phyloP scores from a whole-genome alignment of 371 early-diverging fungal species.

The Mortierella sp. region DNA sequence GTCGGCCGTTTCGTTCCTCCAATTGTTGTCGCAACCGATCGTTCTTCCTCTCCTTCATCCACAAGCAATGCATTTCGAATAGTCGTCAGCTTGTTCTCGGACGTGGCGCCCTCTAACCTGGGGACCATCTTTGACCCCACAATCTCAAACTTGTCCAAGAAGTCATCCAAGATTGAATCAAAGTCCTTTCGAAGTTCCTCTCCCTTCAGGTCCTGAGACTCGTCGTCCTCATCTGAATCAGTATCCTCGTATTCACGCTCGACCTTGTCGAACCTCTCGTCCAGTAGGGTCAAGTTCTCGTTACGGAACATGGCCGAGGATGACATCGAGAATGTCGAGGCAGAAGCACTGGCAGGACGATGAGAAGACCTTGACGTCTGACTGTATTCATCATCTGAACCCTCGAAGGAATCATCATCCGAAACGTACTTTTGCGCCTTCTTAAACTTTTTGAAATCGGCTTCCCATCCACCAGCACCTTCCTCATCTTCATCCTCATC shows the following conservation, averaged over 20 bases:
- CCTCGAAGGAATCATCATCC: constrained; percentile 56
- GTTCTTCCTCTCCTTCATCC: constrained; percentile 55
- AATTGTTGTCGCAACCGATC: constrained; percentile 42
- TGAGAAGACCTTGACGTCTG: constrained; percentile 23
- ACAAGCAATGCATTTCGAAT: constrained; percentile 73
- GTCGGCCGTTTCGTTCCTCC: constrained; percentile 46
- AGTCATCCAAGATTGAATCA: constrained; percentile 87
- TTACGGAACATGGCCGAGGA: constrained; percentile 95
- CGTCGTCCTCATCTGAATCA: constrained; percentile 73
- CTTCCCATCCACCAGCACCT: constrained; percentile 70
- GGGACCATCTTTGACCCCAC: constrained; percentile 78
- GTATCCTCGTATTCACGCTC: constrained; percentile 78
- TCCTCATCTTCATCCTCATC: constrained; percentile 61
- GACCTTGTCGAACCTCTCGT: constrained; percentile 93
- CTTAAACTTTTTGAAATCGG: constrained; percentile 76
- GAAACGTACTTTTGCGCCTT: constrained; percentile 40
- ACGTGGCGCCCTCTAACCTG: constrained; percentile 72
- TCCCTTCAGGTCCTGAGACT: constrained; percentile 56
- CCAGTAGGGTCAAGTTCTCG: constrained; percentile 84
- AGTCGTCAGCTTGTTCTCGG: constrained; percentile 73
- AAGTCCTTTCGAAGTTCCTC: constrained; percentile 71
- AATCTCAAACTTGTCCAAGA: constrained; percentile 87
- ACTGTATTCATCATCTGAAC: constrained; percentile 53
- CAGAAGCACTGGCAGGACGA: constrained; percentile 41
- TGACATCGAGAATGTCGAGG: constrained; percentile 79